These are phyloP conservation scores for Colletotrichum brevisporum DNA, from an alignment of 2,329 filamentous ascomycete genomes.

Conservation along the genomic window DNA sequence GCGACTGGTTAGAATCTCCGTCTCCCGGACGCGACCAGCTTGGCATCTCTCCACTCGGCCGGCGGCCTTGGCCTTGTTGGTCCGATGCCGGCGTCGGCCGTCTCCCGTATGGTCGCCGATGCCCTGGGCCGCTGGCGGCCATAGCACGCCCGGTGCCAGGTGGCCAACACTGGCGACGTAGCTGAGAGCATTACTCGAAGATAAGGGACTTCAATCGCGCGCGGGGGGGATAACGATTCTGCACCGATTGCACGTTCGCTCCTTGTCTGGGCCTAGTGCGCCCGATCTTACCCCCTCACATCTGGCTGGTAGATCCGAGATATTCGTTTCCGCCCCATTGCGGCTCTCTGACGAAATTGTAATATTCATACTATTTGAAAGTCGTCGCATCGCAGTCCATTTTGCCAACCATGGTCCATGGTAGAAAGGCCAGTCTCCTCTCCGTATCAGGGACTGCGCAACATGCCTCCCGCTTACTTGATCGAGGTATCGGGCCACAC, in stretches of 20 bases:
- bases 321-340: conserved; percentile 22
- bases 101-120: not conserved
- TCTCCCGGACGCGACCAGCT: not conserved
- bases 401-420: conserved; percentile 23
- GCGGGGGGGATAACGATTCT: conserved; percentile 18
- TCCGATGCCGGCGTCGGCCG: conserved; percentile 28
- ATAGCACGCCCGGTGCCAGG: too few species aligned
- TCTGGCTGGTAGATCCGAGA: not conserved
- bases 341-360: conserved; percentile 15
- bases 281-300: not conserved
- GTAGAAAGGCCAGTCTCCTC: conserved; percentile 32
- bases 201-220: not conserved
- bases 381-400: conserved; percentile 11
- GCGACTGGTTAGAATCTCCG: not conserved
- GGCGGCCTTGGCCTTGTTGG: too few species aligned
- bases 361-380: conserved; percentile 16
- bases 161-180: too few species aligned
- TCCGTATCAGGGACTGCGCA: conserved; percentile 18
- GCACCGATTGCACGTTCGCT: conserved; percentile 30
- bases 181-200: conserved; percentile 1
- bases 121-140: too few species aligned
- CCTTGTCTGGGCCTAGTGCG: conserved; percentile 33
- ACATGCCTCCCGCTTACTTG: conserved; percentile 25
- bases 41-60: not conserved
- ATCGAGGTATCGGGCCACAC: conserved; percentile 32